Conservation (phyloP, 306 rosid species). For the Sicyos edulis region DNA sequence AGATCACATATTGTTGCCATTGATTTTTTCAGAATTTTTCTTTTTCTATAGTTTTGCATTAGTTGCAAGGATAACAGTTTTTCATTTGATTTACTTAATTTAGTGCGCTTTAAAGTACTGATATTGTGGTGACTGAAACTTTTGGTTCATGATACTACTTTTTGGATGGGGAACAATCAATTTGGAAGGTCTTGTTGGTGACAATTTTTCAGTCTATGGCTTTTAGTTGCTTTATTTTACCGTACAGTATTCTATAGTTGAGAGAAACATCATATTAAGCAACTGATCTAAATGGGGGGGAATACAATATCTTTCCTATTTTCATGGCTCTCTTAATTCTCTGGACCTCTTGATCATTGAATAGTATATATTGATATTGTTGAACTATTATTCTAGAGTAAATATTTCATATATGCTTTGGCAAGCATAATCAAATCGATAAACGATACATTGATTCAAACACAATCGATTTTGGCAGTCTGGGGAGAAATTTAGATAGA, state of each 20-base stretch:
- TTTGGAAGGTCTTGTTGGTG: slow-evolving; percentile 13
- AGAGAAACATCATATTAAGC: slow-evolving; percentile 7
- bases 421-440: too few relatives aligned
- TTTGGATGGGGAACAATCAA: slow-evolving; percentile 6
- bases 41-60: neutral
- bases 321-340: neutral
- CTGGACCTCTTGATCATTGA: too few relatives aligned
- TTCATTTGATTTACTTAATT: neutral
- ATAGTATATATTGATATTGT: too few relatives aligned
- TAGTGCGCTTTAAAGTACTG: neutral
- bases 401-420: too few relatives aligned
- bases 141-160: slow-evolving; percentile 11
- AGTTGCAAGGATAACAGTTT: too few relatives aligned
- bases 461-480: too few relatives aligned
- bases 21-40: neutral
- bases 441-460: too few relatives aligned
- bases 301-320: neutral
- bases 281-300: neutral
- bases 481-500: too few relatives aligned
- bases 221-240: slow-evolving; percentile 9
- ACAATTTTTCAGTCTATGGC: slow-evolving; percentile 1
- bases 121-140: slow-evolving; percentile 9
- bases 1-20: neutral
- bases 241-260: neutral
- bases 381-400: too few relatives aligned